Percentiles rank a stretch among this genome's conserved stretches.
phyloP scores from a whole-genome alignment of 129 eudicot genomes.

The Escallonia herrerae region DNA sequence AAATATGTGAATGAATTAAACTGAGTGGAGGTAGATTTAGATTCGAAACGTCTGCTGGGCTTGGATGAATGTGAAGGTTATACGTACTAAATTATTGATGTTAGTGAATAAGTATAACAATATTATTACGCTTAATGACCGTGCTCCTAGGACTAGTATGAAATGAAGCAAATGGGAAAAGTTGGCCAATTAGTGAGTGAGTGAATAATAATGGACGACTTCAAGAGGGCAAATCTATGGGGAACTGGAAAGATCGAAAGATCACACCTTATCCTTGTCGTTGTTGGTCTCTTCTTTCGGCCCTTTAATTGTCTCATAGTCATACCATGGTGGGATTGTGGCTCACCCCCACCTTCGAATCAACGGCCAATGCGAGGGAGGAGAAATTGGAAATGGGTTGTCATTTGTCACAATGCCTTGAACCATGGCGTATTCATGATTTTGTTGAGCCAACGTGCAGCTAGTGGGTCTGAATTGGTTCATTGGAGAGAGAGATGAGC shows the following conservation, averaged over 20 bases:
- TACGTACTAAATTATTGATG: background rate
- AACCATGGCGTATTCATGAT: background rate
- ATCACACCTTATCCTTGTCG: background rate
- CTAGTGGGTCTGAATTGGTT: too few species aligned
- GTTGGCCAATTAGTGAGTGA: background rate
- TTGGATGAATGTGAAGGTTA: too few species aligned
- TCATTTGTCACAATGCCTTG: background rate
- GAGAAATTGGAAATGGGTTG: background rate
- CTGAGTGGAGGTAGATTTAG: too few species aligned
- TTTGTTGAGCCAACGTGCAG: too few species aligned
- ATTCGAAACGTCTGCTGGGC: too few species aligned
- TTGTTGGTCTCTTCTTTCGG: slow-evolving; percentile 6
- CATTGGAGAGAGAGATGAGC: too few species aligned
- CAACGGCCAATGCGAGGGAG: slow-evolving; percentile 6
- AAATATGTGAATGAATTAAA: too few species aligned
- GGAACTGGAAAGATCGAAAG: slow-evolving; percentile 4
- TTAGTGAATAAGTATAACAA: background rate
- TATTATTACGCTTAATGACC: too few species aligned
- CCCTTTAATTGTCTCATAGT: background rate
- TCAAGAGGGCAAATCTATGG: background rate
- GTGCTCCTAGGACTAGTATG: background rate
- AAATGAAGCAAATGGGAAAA: background rate
- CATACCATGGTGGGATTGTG: background rate
- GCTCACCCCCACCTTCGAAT: slow-evolving; percentile 7
- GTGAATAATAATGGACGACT: background rate